Base-by-base conservation (phyloP, 805 yeast species). In the Hanseniaspora lachancei region DNA sequence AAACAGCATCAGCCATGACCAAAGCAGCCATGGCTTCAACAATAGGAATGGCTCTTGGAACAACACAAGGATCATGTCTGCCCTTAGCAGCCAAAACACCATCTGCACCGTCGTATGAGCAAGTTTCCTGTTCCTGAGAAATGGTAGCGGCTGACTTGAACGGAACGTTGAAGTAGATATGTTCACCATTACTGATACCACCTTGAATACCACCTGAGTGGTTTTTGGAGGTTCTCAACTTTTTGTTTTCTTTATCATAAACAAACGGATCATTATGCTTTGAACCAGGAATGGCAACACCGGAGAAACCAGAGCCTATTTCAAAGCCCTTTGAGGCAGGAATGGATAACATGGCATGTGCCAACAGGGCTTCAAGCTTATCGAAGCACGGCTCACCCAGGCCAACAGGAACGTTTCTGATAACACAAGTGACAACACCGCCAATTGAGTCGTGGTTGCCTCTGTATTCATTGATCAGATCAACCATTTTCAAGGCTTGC, bases 261-360 rank as follows among this genome's bases (percentile, higher is more conserved):
- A 72, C 74, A 67, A 93, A 93, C 35, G 89, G 77, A 71, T 93
- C 98, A 64, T 93, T 93, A 74, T 93, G 98, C 71, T 84, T 70
- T 15, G 97, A 89, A 27, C 98, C 98, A 51, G 95, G 91, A 61
- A 91, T 80, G 57, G 76, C 74, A 51, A 95, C 86, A 62, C 98
- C 98, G 46, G 78, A 77, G 66, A 93, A 93, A 15, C 98, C 98
- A 34, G 96, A 87, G 54, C 98, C 98, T 64, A 93, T 82, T 74
- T 93, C 98, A 64, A 93, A 93, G 38, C 97, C 98, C 72, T 93
- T 93, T 48, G 97, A 87, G 47, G 98, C 97, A 21, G 98, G 98
- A 60, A 93, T 80, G 2, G 97, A 89, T 60, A 93, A 74, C 98
- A 93, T 93, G 52, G 97, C 97, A 68, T 93, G 98, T 15, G 97